Evolutionary conservation across 805 yeast species (phyloP).

Genomic region (Priceomyces castillae): DNA sequence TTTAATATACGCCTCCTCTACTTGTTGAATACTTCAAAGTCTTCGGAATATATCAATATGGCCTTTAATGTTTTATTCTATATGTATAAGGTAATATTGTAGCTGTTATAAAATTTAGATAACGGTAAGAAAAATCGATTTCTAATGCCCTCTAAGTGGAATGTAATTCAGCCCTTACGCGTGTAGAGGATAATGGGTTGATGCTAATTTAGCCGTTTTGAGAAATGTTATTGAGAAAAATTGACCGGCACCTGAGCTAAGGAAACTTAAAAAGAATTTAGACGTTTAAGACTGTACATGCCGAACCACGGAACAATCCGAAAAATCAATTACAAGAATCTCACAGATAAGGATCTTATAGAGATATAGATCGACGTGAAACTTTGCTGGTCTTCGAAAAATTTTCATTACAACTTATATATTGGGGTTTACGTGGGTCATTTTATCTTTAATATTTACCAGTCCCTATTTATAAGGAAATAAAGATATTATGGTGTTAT

Average conservation of each 20-base stretch:
- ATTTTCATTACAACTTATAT: too few species aligned
- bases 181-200: slow-evolving; percentile 4
- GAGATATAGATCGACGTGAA: too few species aligned
- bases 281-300: neutral
- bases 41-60: neutral
- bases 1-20: neutral
- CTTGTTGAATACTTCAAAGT: neutral
- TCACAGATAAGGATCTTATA: too few species aligned
- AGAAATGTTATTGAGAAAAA: slow-evolving; percentile 9
- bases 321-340: neutral
- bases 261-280: too few species aligned
- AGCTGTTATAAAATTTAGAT: neutral
- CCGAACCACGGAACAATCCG: neutral
- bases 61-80: neutral
- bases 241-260: neutral
- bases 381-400: too few species aligned
- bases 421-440: too few species aligned
- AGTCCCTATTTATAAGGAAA: too few species aligned
- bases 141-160: neutral
- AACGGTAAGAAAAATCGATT: neutral
- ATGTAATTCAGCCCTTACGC: slow-evolving; percentile 6
- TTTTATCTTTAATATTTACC: too few species aligned
- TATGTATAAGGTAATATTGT: neutral
- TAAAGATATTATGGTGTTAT: neutral
- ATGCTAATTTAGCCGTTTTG: slow-evolving; percentile 8